Evolutionary conservation across 208 protist species (phyloP).

Genomic region (Crithidia brevicula): DNA sequence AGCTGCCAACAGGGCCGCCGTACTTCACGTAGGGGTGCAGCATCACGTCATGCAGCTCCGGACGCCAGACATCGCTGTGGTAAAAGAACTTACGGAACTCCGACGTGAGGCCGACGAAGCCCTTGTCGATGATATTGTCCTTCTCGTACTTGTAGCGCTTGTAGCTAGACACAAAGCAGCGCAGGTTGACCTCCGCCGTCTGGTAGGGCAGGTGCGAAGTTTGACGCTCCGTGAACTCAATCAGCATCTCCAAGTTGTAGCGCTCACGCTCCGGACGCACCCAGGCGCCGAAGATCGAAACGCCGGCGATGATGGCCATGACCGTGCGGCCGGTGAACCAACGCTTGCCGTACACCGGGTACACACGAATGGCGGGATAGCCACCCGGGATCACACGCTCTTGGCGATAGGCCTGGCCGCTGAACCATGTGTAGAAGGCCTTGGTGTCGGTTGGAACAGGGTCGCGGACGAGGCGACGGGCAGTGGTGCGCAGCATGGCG

Average conservation of each 20-base stretch:
- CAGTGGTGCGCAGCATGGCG: slow-evolving; percentile 62
- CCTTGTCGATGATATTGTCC: slow-evolving; percentile 91
- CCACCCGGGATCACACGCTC: slow-evolving; percentile 87
- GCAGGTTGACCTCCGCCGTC: slow-evolving; percentile 84
- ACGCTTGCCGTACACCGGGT: slow-evolving; percentile 91
- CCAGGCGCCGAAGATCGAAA: slow-evolving; percentile 90
- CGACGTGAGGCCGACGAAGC: slow-evolving; percentile 88
- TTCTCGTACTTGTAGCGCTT: slow-evolving; percentile 90
- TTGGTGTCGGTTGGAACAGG: slow-evolving; percentile 89
- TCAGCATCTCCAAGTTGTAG: slow-evolving; percentile 91
- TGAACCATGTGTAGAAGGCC: slow-evolving; percentile 92
- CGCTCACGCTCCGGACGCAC: slow-evolving; percentile 85
- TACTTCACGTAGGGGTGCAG: slow-evolving; percentile 88
- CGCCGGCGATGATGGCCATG: slow-evolving; percentile 83
- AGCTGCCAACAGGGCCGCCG: slow-evolving; percentile 82
- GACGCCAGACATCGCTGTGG: slow-evolving; percentile 92
- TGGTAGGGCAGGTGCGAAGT: slow-evolving; percentile 86
- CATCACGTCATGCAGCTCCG: slow-evolving; percentile 86
- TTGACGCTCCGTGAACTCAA: slow-evolving; percentile 88
- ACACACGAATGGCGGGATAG: slow-evolving; percentile 87
- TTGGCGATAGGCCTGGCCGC: slow-evolving; percentile 90
- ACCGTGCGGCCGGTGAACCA: slow-evolving; percentile 90
- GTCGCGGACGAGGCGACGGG: slow-evolving; percentile 72
- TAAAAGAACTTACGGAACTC: slow-evolving; percentile 94
- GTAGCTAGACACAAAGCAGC: slow-evolving; percentile 79